Conservation (phyloP, 768 basidiomycete species). For the Paxillus rubicundulus region DNA sequence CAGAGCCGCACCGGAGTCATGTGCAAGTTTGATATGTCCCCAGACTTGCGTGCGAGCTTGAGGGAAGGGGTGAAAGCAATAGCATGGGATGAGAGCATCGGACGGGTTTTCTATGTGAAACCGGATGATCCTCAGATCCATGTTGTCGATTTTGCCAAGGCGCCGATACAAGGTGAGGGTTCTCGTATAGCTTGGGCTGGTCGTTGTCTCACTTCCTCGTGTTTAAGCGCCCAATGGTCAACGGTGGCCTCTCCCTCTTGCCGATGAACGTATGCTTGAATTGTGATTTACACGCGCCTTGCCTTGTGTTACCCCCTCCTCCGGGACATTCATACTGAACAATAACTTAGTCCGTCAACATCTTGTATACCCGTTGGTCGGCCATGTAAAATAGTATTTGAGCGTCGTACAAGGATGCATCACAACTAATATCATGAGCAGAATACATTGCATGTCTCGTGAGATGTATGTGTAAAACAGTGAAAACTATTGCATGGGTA, state of each 20-base stretch:
- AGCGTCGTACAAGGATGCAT: neutral
- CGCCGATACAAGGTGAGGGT: constrained; percentile 32
- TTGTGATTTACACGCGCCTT: constrained; percentile 11
- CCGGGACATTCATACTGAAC: neutral
- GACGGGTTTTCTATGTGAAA: constrained; percentile 53
- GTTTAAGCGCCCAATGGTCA: constrained; percentile 34
- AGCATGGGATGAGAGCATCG: constrained; percentile 65
- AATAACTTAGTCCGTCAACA: neutral
- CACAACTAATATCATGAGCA: constrained; percentile 14
- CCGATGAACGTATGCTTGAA: constrained; percentile 32
- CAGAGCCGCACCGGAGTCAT: constrained; percentile 18
- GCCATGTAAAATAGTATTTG: constrained; percentile 16
- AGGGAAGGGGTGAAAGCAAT: constrained; percentile 44
- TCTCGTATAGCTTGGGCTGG: constrained; percentile 1
- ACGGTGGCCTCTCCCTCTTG: constrained; percentile 30
- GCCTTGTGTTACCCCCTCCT: neutral
- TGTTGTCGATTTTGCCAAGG: constrained; percentile 49
- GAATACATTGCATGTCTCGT: constrained; percentile 24
- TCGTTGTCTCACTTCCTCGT: constrained; percentile 28
- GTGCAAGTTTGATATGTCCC: constrained; percentile 23
- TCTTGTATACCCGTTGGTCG: neutral
- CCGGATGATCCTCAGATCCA: constrained; percentile 39
- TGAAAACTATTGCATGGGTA: constrained; percentile 18
- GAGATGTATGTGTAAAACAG: constrained; percentile 24
- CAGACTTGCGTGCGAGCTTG: constrained; percentile 17